Conservation (phyloP, 2,329 filamentous ascomycete species). For the Colletotrichum karsti region DNA sequence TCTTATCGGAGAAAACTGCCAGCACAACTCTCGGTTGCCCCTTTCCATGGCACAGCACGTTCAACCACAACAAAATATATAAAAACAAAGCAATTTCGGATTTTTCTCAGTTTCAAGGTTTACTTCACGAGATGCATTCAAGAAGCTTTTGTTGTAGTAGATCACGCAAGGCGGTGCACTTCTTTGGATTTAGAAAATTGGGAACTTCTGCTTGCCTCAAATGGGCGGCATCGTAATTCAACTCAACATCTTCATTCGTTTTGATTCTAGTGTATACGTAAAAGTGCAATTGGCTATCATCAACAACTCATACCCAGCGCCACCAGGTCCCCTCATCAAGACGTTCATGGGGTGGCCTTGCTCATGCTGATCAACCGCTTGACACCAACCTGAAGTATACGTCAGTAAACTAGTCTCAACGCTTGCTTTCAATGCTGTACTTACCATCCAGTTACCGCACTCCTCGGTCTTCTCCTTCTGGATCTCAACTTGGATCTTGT, state of each 20-base stretch:
- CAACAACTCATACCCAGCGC: slow-evolving; percentile 4
- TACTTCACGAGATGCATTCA: no score
- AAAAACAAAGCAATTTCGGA: no score
- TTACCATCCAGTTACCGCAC: slow-evolving; percentile 88
- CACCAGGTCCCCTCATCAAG: not conserved
- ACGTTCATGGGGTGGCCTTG: slow-evolving; percentile 71
- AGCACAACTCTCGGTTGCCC: not conserved
- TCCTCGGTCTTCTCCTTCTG: slow-evolving; percentile 81
- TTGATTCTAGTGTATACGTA: slow-evolving; percentile 28
- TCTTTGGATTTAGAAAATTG: no score
- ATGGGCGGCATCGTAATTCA: slow-evolving; percentile 9
- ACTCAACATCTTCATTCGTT: slow-evolving; percentile 7
- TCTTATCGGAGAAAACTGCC: slow-evolving; percentile 27
- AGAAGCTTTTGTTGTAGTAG: no score
- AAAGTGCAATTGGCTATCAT: slow-evolving; percentile 26
- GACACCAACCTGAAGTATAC: slow-evolving; percentile 68
- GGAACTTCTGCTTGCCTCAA: no score
- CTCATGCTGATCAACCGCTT: slow-evolving; percentile 84
- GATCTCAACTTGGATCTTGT: slow-evolving; percentile 77
- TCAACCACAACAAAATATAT: not conserved
- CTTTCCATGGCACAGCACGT: not conserved
- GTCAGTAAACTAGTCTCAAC: slow-evolving; percentile 47
- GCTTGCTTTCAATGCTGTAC: slow-evolving; percentile 39
- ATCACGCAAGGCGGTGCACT: no score
- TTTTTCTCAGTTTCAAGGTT: no score